phyloP scores from a whole-genome alignment of 768 basidiomycete species.

The Russula emetica region DNA sequence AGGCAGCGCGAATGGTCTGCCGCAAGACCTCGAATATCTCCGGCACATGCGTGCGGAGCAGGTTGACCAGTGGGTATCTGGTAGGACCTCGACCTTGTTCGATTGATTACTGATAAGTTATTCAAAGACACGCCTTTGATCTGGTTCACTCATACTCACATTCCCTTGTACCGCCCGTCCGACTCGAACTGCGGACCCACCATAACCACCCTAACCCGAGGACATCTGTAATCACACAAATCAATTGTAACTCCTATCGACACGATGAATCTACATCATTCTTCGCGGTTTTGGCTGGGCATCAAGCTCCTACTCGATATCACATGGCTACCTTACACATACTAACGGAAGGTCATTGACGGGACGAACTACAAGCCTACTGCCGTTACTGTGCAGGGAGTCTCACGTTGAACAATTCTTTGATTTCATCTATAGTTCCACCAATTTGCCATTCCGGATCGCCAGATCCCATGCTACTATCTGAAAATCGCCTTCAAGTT shows the following conservation, averaged over 20 bases:
- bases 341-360: not conserved
- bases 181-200: slow-evolving; percentile 72
- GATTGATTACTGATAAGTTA: slow-evolving; percentile 4
- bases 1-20: slow-evolving; percentile 45
- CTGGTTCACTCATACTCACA: slow-evolving; percentile 71
- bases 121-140: slow-evolving; percentile 16
- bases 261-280: too few species aligned
- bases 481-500: not conserved
- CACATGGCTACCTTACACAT: not conserved
- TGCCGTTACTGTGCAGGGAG: too few species aligned
- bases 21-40: slow-evolving; percentile 18
- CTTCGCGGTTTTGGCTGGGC: too few species aligned
- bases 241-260: too few species aligned
- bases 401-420: not conserved
- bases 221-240: too few species aligned
- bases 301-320: too few species aligned
- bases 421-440: not conserved
- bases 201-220: too few species aligned
- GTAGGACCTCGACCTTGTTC: slow-evolving; percentile 32
- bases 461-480: not conserved
- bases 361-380: not conserved
- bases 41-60: slow-evolving; percentile 6
- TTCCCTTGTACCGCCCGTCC: slow-evolving; percentile 77
- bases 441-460: not conserved
- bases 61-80: not conserved